Conservation (phyloP, 2,329 filamentous ascomycete species). For the Trichoderma sp. region DNA sequence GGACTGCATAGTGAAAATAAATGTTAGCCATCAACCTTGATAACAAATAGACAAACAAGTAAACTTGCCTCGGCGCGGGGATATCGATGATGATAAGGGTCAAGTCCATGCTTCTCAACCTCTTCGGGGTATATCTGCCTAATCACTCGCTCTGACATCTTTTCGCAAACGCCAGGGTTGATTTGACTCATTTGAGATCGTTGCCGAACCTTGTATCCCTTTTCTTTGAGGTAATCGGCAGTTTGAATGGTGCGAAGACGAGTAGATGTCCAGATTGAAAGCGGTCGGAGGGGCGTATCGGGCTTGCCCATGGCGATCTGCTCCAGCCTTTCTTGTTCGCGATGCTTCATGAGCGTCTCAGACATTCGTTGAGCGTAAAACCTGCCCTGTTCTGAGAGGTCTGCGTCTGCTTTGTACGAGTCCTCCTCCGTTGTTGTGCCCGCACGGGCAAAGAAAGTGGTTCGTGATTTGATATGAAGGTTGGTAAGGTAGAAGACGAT, state of each 20-base stretch:
- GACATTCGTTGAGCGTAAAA: conserved; percentile 84
- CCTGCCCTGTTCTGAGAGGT: conserved; percentile 73
- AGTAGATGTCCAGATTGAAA: conserved; percentile 95
- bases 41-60: neutral
- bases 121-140: conserved; percentile 83
- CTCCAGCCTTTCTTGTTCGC: conserved; percentile 73
- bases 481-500: conserved; percentile 99
- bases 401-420: conserved; percentile 86
- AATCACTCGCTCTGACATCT: conserved; percentile 80
- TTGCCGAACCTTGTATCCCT: conserved; percentile 83
- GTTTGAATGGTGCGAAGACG: conserved; percentile 88
- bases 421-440: conserved; percentile 85
- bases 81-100: conserved; percentile 96
- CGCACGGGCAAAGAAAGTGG: conserved; percentile 88
- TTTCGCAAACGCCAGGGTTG: conserved; percentile 94
- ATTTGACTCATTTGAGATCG: conserved; percentile 96
- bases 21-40: conserved; percentile 7
- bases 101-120: conserved; percentile 84
- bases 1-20: conserved; percentile 54
- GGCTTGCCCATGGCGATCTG: conserved; percentile 65
- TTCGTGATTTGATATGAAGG: conserved; percentile 90
- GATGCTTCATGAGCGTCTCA: conserved; percentile 75
- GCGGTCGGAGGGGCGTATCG: conserved; percentile 67
- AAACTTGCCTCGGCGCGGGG: conserved; percentile 78
- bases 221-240: conserved; percentile 71